Conservation (phyloP, 1,139 yeast genomes). For the Hansenula sp. region DNA sequence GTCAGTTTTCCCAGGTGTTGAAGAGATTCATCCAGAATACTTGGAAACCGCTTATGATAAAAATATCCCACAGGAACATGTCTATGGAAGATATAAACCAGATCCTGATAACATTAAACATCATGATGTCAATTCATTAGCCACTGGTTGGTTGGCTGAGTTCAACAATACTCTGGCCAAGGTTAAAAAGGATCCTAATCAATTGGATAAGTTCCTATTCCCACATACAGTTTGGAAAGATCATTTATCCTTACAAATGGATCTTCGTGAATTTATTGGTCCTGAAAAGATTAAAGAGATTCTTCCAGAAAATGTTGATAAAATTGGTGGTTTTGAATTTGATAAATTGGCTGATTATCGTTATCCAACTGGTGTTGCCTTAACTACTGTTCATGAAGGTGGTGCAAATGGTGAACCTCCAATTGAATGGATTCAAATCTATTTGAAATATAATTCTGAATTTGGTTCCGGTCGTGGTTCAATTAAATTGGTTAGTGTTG, state of each 20-base stretch:
- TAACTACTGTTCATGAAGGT: conserved; percentile 27
- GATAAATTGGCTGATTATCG: conserved; percentile 29
- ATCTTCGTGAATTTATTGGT: conserved; percentile 30
- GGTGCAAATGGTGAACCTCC: conserved; percentile 23
- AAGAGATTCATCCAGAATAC: conserved; percentile 28
- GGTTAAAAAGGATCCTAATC: conserved; percentile 9
- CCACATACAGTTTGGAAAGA: conserved; percentile 35
- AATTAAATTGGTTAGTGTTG: conserved; percentile 30
- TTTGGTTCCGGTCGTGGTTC: conserved; percentile 33
- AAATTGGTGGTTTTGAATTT: conserved; percentile 25
- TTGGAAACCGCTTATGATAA: conserved; percentile 23
- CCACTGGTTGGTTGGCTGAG: conserved; percentile 27
- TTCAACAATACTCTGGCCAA: conserved; percentile 24
- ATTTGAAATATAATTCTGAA: conserved; percentile 28
- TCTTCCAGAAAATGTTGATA: conserved; percentile 14
- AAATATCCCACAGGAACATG: conserved; percentile 27
- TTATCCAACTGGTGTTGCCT: conserved; percentile 25
- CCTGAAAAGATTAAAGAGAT: conserved; percentile 24
- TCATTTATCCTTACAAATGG: conserved; percentile 30
- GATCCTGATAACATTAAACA: conserved; percentile 25
- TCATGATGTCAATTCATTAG: conserved; percentile 23
- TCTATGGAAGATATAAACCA: conserved; percentile 27
- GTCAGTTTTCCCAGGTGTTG: conserved; percentile 18
- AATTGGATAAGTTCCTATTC: conserved; percentile 22
- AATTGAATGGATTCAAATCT: conserved; percentile 33